Conservation (phyloP, 495 filamentous ascomycete genomes). For the Aspergillus diversus region DNA sequence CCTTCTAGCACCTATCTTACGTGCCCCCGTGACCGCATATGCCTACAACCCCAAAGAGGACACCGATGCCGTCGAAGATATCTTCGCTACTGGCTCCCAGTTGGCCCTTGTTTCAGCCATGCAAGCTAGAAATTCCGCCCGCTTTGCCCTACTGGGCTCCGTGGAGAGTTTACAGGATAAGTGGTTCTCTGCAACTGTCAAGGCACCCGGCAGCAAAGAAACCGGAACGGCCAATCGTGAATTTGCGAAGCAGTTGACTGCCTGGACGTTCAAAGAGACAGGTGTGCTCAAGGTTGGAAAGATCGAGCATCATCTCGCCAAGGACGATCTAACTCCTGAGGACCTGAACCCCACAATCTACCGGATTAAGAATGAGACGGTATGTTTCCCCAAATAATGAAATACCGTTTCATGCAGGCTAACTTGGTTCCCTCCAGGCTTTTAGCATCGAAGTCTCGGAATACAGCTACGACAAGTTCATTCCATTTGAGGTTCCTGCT, state of each 20-base stretch:
- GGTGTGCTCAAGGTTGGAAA: constrained; percentile 86
- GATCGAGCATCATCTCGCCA: constrained; percentile 75
- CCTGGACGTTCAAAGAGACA: constrained; percentile 92
- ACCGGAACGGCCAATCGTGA: constrained; percentile 74
- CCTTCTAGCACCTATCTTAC: constrained; percentile 78
- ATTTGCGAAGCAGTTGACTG: constrained; percentile 80
- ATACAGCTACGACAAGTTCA: constrained; percentile 69
- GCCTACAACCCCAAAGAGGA: constrained; percentile 95
- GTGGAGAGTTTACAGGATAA: constrained; percentile 83
- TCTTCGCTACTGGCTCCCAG: constrained; percentile 82
- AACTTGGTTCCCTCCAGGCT: constrained; percentile 54
- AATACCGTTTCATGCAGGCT: neutral
- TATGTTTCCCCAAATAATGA: constrained; percentile 51
- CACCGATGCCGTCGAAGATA: constrained; percentile 69
- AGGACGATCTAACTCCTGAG: constrained; percentile 40
- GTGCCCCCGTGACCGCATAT: constrained; percentile 82
- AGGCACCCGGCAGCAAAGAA: constrained; percentile 59
- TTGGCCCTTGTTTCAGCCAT: constrained; percentile 78
- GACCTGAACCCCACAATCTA: constrained; percentile 86
- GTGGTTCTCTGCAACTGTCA: constrained; percentile 87
- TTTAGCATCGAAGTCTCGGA: constrained; percentile 90
- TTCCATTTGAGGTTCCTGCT: constrained; percentile 70
- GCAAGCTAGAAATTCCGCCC: constrained; percentile 91
- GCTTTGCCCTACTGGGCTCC: constrained; percentile 84
- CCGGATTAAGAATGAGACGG: constrained; percentile 94